phyloP scores from a whole-genome alignment of 768 basidiomycete species.

The Lentinula sp. region DNA sequence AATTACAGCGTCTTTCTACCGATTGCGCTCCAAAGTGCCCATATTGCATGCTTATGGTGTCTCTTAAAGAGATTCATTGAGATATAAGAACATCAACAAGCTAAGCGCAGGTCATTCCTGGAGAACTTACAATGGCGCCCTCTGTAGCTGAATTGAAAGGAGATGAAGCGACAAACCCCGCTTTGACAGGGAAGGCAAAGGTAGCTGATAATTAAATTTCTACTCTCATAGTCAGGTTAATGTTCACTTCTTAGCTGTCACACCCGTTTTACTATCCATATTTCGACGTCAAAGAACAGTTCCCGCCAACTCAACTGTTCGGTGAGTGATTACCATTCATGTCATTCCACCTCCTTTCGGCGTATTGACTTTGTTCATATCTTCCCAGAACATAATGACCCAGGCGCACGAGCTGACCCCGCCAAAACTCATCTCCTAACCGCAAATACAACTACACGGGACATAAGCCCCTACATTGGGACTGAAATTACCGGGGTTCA shows the following conservation, averaged over 20 bases:
- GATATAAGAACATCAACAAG: background rate
- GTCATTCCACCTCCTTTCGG: background rate
- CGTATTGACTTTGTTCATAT: background rate
- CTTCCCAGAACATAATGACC: slow-evolving; percentile 31
- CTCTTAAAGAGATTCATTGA: background rate
- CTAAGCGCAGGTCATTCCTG: background rate
- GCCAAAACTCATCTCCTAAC: slow-evolving; percentile 45
- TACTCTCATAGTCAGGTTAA: background rate
- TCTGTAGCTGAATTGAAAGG: slow-evolving; percentile 2
- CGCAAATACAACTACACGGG: slow-evolving; percentile 25
- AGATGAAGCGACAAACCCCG: background rate
- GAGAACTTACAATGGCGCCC: slow-evolving; percentile 1
- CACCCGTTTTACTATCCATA: slow-evolving; percentile 46
- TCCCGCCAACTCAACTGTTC: slow-evolving; percentile 39
- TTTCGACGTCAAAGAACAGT: slow-evolving; percentile 43
- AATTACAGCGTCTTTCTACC: background rate
- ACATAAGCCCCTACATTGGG: slow-evolving; percentile 47
- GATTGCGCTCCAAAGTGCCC: background rate
- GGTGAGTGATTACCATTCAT: slow-evolving; percentile 19
- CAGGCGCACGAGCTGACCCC: slow-evolving; percentile 41
- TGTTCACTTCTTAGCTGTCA: slow-evolving; percentile 11
- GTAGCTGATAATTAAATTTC: background rate
- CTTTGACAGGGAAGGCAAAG: background rate
- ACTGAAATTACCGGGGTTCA: slow-evolving; percentile 47
- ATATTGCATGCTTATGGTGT: slow-evolving; percentile 8